Percentiles rank a stretch among this genome's conserved stretches.
Conservation (phyloP, 768 basidiomycete genomes). For the Russula abietina region DNA sequence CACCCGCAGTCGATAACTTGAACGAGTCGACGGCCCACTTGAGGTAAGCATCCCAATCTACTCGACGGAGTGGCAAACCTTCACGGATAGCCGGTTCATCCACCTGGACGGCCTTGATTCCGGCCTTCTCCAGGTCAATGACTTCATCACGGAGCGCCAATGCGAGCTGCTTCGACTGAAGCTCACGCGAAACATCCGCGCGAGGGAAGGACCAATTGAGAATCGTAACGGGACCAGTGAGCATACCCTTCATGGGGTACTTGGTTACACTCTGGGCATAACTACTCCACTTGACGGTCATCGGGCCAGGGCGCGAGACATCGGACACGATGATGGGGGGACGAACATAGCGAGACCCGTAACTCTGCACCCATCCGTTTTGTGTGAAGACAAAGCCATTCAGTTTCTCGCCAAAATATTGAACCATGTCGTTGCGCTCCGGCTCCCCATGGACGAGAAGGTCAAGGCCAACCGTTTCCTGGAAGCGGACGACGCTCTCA, state of each 20-base stretch:
- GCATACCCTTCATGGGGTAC: constrained; percentile 99
- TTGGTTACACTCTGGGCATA: constrained; percentile 93
- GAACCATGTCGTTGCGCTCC: constrained; percentile 99
- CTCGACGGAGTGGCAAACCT: constrained; percentile 92
- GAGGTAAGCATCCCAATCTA: constrained; percentile 95
- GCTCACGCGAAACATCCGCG: constrained; percentile 90
- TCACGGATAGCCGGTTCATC: constrained; percentile 99
- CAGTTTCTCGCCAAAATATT: constrained; percentile 98
- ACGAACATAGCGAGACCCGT: constrained; percentile 98
- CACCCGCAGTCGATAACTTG: constrained; percentile 95
- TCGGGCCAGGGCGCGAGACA: constrained; percentile 84
- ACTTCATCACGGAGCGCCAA: constrained; percentile 98
- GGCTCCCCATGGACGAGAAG: constrained; percentile 98
- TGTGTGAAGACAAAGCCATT: constrained; percentile 97
- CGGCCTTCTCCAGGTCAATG: constrained; percentile 91
- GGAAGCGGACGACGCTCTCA: constrained; percentile 88
- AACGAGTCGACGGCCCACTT: constrained; percentile 99
- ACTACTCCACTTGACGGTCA: constrained; percentile 95
- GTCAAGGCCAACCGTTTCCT: constrained; percentile 94
- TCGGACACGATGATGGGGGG: constrained; percentile 98
- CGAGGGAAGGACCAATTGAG: constrained; percentile 99
- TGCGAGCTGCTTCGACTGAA: constrained; percentile 97
- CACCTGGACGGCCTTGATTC: constrained; percentile 97
- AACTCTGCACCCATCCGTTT: constrained; percentile 99
- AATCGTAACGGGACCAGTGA: constrained; percentile 96